Evolutionary conservation across 306 rosid species (phyloP), one percentile per base, ranked within the genome.

Genomic region (Vigna trinervia): DNA sequence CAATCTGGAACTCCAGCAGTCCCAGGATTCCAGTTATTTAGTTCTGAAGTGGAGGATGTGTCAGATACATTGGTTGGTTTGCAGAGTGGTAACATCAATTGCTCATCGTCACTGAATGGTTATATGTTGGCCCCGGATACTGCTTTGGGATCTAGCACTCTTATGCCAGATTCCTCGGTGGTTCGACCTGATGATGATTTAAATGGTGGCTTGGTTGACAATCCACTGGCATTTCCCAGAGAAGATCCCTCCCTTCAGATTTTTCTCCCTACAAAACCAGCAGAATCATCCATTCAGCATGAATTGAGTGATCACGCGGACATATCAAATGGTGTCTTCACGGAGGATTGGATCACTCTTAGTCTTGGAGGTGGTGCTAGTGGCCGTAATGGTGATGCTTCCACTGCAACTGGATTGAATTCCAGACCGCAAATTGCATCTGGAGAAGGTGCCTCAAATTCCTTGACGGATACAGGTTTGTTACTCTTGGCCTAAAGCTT

Each of bases 171-270:
- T 81, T 80, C 96, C 56, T 87, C 88, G 48, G 72, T 81, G 39
- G 86, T 84, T 71, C 88, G 53, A n/a, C 57, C 95, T 58, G 96
- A 92, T 73, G 43, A 88, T 69, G 96, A 89, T 76, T 77, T 92
- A 81, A 89, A 89, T 36, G 94, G 84, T 77, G 95, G 96, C 45
- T 91, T 92, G 80, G 96, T 96, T 66, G 96, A 91, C 82, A 91
- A 92, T 83, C 91, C 97, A n/a, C 80, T 96, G 84, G 89, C 93
- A 59, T 89, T 92, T 88, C 78, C 88, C 38, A 89, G 93, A 73
- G 90, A 92, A 41, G 99, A 96, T 81, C 98, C 97, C 50, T 85
- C 99, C 7, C 99, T 96, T 72, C 96, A 96, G 84, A 91, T 96
- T 50, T 96, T 96, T 89, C 99, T 96, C 78, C 99, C 99, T 65